Evolutionary conservation across 345 rosid genomes (phyloP).

Genomic region (Leavenworthia alabamica): DNA sequence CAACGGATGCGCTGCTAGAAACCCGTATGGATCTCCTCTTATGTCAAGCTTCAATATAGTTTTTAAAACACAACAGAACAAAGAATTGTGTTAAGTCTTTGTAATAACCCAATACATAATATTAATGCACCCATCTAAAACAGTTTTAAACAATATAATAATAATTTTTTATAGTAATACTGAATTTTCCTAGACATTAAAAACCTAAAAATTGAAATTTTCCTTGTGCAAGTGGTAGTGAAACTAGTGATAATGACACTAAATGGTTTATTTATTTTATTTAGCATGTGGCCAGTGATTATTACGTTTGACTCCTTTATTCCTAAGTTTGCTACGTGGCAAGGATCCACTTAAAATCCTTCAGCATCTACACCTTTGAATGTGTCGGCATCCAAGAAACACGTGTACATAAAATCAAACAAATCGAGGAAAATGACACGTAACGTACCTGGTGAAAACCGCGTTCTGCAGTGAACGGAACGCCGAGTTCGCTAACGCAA

Average conservation of each 20-base stretch:
- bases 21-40: constrained; percentile 63
- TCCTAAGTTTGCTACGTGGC: constrained; percentile 24
- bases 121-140: too few relatives aligned
- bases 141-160: too few relatives aligned
- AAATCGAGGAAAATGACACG: constrained; percentile 8
- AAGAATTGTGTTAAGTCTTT: too few relatives aligned
- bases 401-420: constrained; percentile 19
- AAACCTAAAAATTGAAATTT: too few relatives aligned
- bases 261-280: constrained; percentile 5
- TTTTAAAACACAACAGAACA: constrained; percentile 18
- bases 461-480: constrained; percentile 50
- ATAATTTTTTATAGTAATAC: too few relatives aligned
- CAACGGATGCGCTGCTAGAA: constrained; percentile 75
- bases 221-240: background rate
- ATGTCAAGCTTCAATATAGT: constrained; percentile 54
- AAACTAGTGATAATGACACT: background rate
- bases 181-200: too few relatives aligned
- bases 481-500: constrained; percentile 66
- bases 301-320: constrained; percentile 12
- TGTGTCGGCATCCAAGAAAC: constrained; percentile 21
- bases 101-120: too few relatives aligned
- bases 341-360: background rate
- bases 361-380: background rate
- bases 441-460: constrained; percentile 86
- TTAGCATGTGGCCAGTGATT: constrained; percentile 9